A percentile compares a stretch with the other conserved stretches of the same genome.
These are phyloP conservation scores for Annulohypoxylon bovei DNA, from an alignment of 495 filamentous ascomycete species.

Conservation along the genomic window DNA sequence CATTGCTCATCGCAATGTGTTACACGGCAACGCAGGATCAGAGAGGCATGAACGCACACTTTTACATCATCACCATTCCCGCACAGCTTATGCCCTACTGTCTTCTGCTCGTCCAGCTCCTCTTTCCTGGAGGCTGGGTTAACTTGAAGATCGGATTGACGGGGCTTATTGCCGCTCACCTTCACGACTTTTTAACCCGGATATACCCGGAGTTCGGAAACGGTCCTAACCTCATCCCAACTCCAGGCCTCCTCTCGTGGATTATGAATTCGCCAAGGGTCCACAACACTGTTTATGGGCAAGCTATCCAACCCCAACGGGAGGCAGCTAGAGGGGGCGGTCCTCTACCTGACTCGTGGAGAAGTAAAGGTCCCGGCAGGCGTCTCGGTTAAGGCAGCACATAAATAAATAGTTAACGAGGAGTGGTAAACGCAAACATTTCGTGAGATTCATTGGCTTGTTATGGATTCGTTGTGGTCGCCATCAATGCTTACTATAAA, in stretches of 20 bases:
- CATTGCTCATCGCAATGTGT: slow-evolving; percentile 77
- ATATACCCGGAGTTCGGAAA: slow-evolving; percentile 86
- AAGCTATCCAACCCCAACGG: slow-evolving; percentile 55
- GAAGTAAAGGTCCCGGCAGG: slow-evolving; percentile 70
- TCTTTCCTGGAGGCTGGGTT: slow-evolving; percentile 60
- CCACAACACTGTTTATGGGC: slow-evolving; percentile 67
- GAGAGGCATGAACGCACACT: slow-evolving; percentile 71
- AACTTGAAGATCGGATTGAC: slow-evolving; percentile 65
- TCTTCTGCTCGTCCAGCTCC: slow-evolving; percentile 74
- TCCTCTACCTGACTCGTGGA: slow-evolving; percentile 68
- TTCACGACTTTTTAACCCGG: slow-evolving; percentile 84
- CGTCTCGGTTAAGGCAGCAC: slow-evolving; percentile 64
- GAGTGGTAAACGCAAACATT: not conserved
- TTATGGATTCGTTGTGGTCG: not conserved
- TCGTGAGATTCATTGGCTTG: not conserved
- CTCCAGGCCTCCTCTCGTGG: slow-evolving; percentile 71
- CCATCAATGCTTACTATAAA: not conserved
- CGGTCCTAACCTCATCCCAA: slow-evolving; percentile 74
- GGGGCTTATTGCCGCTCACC: slow-evolving; percentile 82
- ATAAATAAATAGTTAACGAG: not conserved
- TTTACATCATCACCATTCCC: slow-evolving; percentile 81
- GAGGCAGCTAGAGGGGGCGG: slow-evolving; percentile 52
- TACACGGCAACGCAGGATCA: slow-evolving; percentile 88
- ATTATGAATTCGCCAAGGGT: slow-evolving; percentile 64
- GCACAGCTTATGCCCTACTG: slow-evolving; percentile 78